Evolutionary conservation across 257 asterid species (phyloP).

Genomic region (Solanum sejunctum): DNA sequence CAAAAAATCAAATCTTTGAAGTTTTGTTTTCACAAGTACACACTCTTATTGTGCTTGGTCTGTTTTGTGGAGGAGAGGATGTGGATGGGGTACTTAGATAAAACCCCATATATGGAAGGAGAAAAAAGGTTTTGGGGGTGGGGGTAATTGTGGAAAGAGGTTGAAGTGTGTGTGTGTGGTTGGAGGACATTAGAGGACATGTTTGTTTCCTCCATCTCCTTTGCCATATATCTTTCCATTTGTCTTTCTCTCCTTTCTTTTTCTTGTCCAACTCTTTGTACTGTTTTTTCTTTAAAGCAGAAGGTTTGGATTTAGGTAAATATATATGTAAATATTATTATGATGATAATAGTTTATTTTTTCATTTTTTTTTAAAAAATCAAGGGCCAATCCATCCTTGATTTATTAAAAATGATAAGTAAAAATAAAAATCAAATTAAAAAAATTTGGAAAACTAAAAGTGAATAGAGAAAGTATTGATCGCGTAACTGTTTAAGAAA

Average conservation of each 20-base stretch:
- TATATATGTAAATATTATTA: no score
- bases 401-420: no score
- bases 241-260: not conserved
- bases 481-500: no score
- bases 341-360: no score
- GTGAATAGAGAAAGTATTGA: no score
- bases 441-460: no score
- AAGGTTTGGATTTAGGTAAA: no score
- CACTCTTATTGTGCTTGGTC: not conserved
- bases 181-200: not conserved
- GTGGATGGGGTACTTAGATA: not conserved
- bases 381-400: no score
- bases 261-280: not conserved
- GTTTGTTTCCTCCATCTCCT: not conserved
- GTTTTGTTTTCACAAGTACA: not conserved
- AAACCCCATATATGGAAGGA: not conserved
- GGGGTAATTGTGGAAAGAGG: not conserved
- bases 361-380: no score
- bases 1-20: not conserved
- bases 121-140: not conserved
- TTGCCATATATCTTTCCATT: not conserved
- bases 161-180: not conserved
- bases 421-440: no score
- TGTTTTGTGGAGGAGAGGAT: not conserved
- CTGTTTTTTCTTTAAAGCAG: not conserved